These are phyloP conservation scores for Diplosphaera chodatii DNA, from an alignment of 139 green algal genomes.

Conservation along the genomic window DNA sequence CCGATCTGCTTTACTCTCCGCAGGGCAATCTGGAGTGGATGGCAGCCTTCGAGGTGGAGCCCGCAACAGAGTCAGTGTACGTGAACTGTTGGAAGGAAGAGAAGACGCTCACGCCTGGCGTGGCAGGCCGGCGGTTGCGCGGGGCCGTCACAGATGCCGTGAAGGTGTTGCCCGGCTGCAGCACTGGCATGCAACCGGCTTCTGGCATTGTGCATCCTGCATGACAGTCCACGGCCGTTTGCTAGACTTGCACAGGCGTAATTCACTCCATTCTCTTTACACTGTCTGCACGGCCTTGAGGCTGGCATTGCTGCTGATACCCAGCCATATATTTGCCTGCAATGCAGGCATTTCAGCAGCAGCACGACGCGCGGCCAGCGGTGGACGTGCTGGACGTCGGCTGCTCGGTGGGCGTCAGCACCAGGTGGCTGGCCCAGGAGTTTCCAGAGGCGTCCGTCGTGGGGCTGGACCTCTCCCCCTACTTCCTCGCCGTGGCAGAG, in stretches of 20 bases:
- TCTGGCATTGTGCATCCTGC: no score
- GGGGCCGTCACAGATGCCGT: slow-evolving; percentile 26
- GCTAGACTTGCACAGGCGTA: no score
- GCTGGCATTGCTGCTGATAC: no score
- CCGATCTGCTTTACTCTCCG: no score
- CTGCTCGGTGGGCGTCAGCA: slow-evolving; percentile 78
- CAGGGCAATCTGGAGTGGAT: slow-evolving; percentile 50
- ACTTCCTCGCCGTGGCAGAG: slow-evolving; percentile 87
- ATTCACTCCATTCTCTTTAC: no score
- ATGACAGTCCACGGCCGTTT: no score
- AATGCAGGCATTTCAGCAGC: slow-evolving; percentile 29
- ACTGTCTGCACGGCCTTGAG: no score
- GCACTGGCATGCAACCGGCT: no score
- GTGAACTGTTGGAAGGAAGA: slow-evolving; percentile 53
- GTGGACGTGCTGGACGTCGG: slow-evolving; percentile 68
- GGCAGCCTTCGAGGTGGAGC: slow-evolving; percentile 68
- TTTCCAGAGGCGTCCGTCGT: slow-evolving; percentile 49
- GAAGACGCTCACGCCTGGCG: slow-evolving; percentile 24
- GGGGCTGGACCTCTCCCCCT: slow-evolving; percentile 73
- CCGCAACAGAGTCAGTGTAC: slow-evolving; percentile 53
- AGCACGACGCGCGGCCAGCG: slow-evolving; percentile 13
- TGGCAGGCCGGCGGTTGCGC: slow-evolving; percentile 34
- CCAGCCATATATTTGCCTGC: no score
- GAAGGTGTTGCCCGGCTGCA: no score
- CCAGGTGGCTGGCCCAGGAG: slow-evolving; percentile 44